These are phyloP conservation scores for Eutrema heterophyllum DNA, from an alignment of 345 rosid genomes.

Conservation along the genomic window DNA sequence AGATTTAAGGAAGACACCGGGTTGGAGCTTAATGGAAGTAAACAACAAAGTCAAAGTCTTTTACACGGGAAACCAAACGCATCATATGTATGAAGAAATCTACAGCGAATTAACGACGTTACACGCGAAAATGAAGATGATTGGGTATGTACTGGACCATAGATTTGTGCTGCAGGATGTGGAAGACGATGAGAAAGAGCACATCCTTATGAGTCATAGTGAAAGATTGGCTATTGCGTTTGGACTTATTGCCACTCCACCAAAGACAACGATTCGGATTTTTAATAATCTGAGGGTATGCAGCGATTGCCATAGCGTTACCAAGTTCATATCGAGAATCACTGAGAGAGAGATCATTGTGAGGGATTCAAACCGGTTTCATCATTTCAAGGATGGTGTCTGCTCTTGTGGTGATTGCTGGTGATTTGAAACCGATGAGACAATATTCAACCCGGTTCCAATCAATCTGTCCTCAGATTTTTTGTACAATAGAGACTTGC, in stretches of 20 bases:
- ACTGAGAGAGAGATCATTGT: slow-evolving; percentile 26
- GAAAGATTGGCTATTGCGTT: slow-evolving; percentile 53
- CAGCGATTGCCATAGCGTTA: slow-evolving; percentile 22
- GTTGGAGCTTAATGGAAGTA: slow-evolving; percentile 52
- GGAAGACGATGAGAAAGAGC: slow-evolving; percentile 64
- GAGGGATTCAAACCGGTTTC: slow-evolving; percentile 36
- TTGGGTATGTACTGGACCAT: slow-evolving; percentile 48
- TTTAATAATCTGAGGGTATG: slow-evolving; percentile 56
- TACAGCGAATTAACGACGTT: slow-evolving; percentile 34
- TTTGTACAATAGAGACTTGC: no score
- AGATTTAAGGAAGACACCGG: slow-evolving; percentile 57
- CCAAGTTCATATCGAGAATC: slow-evolving; percentile 22
- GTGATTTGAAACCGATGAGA: slow-evolving; percentile 21
- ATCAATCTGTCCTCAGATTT: no score
- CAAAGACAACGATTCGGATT: slow-evolving; percentile 37
- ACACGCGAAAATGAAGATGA: slow-evolving; percentile 39
- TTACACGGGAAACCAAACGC: slow-evolving; percentile 48
- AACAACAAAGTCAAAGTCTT: slow-evolving; percentile 46
- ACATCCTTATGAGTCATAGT: slow-evolving; percentile 48
- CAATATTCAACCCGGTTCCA: neutral
- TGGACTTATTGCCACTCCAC: slow-evolving; percentile 44
- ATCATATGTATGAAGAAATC: slow-evolving; percentile 38
- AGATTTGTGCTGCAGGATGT: slow-evolving; percentile 56
- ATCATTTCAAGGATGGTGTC: slow-evolving; percentile 47
- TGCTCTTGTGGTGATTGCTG: slow-evolving; percentile 59